phyloP scores from a whole-genome alignment of 805 yeast genomes.

The Yarrowia porcina region DNA sequence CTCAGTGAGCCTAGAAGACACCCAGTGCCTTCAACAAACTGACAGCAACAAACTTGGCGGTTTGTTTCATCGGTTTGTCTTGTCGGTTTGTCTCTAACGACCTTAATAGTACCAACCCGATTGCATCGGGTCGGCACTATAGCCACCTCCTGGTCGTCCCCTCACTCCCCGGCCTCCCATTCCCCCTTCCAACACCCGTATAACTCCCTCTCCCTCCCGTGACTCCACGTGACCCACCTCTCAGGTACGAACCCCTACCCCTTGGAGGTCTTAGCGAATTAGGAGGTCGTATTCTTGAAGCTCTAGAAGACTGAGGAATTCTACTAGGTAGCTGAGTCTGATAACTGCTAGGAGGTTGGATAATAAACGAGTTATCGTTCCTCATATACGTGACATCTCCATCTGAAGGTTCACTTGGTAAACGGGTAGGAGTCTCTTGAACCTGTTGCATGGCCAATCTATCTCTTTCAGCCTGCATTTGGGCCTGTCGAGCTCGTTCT shows the following conservation, averaged over 20 bases:
- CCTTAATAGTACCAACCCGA: no score
- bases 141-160: slow-evolving; percentile 5
- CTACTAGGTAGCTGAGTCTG: background rate
- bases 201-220: background rate
- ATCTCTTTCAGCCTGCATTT: slow-evolving; percentile 3
- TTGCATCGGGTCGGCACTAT: no score
- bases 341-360: slow-evolving; percentile 3
- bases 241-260: background rate
- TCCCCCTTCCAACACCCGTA: background rate
- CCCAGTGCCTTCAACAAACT: no score
- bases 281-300: background rate
- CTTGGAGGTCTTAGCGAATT: slow-evolving; percentile 4
- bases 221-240: background rate
- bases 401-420: slow-evolving; percentile 17
- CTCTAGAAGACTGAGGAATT: slow-evolving; percentile 2
- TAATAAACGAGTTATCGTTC: slow-evolving; percentile 12
- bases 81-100: no score
- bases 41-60: no score
- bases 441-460: background rate
- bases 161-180: background rate
- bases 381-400: slow-evolving; percentile 16
- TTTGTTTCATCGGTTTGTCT: no score
- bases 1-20: no score
- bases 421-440: slow-evolving; percentile 11
- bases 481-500: background rate